phyloP scores from a whole-genome alignment of 768 basidiomycete genomes.

The Tricholoma hemisulphureum region DNA sequence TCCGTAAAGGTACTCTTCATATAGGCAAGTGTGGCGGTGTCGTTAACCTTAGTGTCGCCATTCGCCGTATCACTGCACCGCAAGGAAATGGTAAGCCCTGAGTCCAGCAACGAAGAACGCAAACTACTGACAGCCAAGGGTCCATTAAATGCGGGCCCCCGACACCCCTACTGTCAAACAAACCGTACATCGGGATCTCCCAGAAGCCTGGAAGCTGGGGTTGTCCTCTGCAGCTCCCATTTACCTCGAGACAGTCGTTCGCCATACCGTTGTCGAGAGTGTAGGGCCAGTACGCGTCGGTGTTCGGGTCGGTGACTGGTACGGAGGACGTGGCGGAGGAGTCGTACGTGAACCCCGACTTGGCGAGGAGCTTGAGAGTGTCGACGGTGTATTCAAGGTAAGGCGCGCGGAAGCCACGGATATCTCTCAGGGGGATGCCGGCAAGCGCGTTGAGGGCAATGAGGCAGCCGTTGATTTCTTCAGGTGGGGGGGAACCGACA shows the following conservation, averaged over 20 bases:
- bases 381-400: conserved; percentile 64
- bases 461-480: conserved; percentile 76
- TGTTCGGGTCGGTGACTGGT: conserved; percentile 61
- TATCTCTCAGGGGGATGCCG: conserved; percentile 64
- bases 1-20: conserved; percentile 72
- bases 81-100: background rate
- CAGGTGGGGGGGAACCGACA: conserved; percentile 56
- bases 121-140: conserved; percentile 66
- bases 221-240: conserved; percentile 61
- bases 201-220: conserved; percentile 76
- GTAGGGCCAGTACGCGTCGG: conserved; percentile 84
- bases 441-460: conserved; percentile 76
- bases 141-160: conserved; percentile 74
- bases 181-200: conserved; percentile 84
- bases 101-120: background rate
- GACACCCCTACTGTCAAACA: conserved; percentile 60
- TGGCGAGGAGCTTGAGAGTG: conserved; percentile 56
- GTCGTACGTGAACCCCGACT: conserved; percentile 69
- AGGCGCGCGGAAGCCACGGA: conserved; percentile 77
- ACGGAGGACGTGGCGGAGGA: conserved; percentile 58
- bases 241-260: conserved; percentile 65
- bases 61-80: conserved; percentile 50
- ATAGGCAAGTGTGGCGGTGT: conserved; percentile 63
- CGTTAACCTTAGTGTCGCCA: conserved; percentile 48
- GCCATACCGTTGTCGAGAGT: conserved; percentile 78